Evolutionary conservation across 108 stramenopile species (phyloP).

Genomic region (Fistulifera solaris): DNA sequence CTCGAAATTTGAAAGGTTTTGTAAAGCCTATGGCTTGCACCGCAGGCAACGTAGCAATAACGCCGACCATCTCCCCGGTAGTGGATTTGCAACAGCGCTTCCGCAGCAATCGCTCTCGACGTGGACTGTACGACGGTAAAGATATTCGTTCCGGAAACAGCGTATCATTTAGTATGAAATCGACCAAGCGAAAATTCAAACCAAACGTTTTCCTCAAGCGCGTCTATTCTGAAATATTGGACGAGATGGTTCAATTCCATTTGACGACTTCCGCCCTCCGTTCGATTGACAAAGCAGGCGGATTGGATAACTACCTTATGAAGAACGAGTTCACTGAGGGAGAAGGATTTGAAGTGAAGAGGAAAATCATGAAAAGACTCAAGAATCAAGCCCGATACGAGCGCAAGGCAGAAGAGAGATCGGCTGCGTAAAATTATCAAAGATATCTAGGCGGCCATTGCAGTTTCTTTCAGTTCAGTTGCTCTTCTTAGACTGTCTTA

Average conservation of each 20-base stretch:
- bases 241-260: slow-evolving; percentile 79
- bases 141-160: slow-evolving; percentile 75
- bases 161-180: slow-evolving; percentile 61
- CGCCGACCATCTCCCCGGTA: too few relatives aligned
- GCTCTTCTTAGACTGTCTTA: too few relatives aligned
- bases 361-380: slow-evolving; percentile 18
- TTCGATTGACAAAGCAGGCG: slow-evolving; percentile 74
- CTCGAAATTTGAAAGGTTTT: slow-evolving; percentile 29
- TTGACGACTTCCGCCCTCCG: slow-evolving; percentile 66
- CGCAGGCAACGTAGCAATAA: slow-evolving; percentile 47
- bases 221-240: slow-evolving; percentile 69
- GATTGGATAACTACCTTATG: slow-evolving; percentile 77
- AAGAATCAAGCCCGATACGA: not conserved
- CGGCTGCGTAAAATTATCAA: too few relatives aligned
- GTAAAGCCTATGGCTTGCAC: slow-evolving; percentile 67
- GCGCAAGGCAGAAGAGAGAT: not conserved
- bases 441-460: too few relatives aligned
- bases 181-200: slow-evolving; percentile 70
- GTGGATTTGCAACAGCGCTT: slow-evolving; percentile 18
- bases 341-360: slow-evolving; percentile 31
- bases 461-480: too few relatives aligned
- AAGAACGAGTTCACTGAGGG: slow-evolving; percentile 40
- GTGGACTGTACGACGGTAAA: slow-evolving; percentile 77
- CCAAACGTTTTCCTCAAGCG: slow-evolving; percentile 67
- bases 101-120: slow-evolving; percentile 64